These are phyloP conservation scores for Boletus vinaceobasis DNA, from an alignment of 768 basidiomycete genomes.

Conservation along the genomic window DNA sequence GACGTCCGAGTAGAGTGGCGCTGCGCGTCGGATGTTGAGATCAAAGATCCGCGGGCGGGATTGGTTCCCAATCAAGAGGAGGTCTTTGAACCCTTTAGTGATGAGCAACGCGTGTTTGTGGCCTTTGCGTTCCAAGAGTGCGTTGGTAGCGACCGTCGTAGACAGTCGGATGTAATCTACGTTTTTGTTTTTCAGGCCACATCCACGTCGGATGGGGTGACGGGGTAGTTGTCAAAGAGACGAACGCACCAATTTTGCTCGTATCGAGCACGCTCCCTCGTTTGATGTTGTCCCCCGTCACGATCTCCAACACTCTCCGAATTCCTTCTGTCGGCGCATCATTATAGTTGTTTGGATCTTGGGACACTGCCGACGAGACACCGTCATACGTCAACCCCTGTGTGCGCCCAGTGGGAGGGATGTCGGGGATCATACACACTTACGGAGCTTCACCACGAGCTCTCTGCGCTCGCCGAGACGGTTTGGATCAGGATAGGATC, in stretches of 20 bases:
- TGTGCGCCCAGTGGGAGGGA: neutral
- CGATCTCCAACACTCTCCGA: conserved; percentile 75
- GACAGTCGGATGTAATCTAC: conserved; percentile 88
- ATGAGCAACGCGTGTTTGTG: conserved; percentile 88
- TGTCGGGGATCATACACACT: conserved; percentile 23
- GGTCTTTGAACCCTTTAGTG: conserved; percentile 88
- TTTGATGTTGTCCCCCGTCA: conserved; percentile 64
- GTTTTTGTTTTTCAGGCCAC: neutral
- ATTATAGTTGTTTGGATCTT: conserved; percentile 81
- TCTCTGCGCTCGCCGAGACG: conserved; percentile 62
- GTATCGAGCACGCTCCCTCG: conserved; percentile 67
- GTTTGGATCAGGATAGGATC: conserved; percentile 73
- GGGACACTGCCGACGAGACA: conserved; percentile 57
- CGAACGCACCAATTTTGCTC: conserved; percentile 67
- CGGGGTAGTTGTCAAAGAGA: no score
- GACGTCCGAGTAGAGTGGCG: conserved; percentile 69
- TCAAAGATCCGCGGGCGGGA: conserved; percentile 94
- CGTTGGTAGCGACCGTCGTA: conserved; percentile 96
- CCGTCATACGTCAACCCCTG: neutral
- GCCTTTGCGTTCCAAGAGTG: conserved; percentile 91
- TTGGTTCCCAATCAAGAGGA: conserved; percentile 92
- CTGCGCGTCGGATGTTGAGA: conserved; percentile 77
- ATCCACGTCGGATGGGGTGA: no score
- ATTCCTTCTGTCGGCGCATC: conserved; percentile 97
- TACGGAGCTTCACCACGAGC: conserved; percentile 85